Evolutionary conservation across 23 red algal species (phyloP), one percentile per base, ranked within the genome.

Genomic region (Cyanidioschyzon merolae): DNA sequence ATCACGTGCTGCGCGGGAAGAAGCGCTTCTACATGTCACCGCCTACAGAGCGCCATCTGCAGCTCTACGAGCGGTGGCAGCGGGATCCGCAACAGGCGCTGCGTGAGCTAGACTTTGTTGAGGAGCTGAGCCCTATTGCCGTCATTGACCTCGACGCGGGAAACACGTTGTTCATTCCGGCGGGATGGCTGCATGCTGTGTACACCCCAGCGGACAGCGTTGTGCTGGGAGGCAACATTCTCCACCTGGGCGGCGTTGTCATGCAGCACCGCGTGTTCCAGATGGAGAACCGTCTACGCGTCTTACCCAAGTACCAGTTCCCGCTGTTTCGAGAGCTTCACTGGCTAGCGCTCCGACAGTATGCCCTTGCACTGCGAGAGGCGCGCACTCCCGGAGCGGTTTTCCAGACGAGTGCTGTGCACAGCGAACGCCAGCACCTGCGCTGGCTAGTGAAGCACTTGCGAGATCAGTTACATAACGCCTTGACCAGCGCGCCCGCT

Each of bases 131-230:
- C n/a, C 7, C 63, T 7, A 27, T 71, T 25, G 63, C 63, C 12
- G 7, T 7, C 32, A 25, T 71, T 25, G 1, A 68, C 35, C 58
- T 81, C 39, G 38, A 39, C 3, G 78, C 78, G 18, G 78, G 78
- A 0, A 81, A 81, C 68, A 81, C 78, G 37, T 57, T 81, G 39
- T 50, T 81, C 54, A 81, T 81, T 81, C 78, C 78, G n/a, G 39
- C 37, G 0, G 78, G 78, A 40, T 81, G 78, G 78, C 59, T 81
- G 59, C 78, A 81, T 30, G 78, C 78, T 34, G 78, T 81, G 38
- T 81, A 39, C 68, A 81, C 78, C 1, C 78, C 78, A 7, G 40
- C 38, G 38, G 78, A 81, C 25, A 59, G 45, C 39, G 38, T 81
- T 0, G 78, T 81, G n/a, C 39, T 81, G 7, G 78, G 78, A 37